Evolutionary conservation across 495 filamentous ascomycete species (phyloP), one percentile per base, ranked within the genome.

Genomic region (Collariella sp.): DNA sequence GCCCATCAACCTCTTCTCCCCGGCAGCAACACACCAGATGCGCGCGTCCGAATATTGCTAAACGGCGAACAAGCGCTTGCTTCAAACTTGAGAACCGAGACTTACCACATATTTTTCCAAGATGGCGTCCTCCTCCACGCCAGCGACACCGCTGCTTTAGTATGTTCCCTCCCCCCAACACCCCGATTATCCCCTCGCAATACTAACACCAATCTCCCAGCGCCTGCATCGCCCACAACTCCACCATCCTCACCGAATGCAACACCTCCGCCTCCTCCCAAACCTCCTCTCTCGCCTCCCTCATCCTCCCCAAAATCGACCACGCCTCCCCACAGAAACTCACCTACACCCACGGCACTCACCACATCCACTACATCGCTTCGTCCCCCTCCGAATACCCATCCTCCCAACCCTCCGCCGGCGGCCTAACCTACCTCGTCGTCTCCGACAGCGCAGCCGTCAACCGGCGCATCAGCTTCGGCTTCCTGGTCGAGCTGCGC

Each of bases 291-390:
- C 87, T 97, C 59, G 89, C 91, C 62, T 91, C 89, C 56, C 78
- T 96, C 61, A 89, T 97, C 73, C 89, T 98, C 56, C 93, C 93
- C 51, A 96, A 96, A 64, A 96, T 98, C 78, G 71, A 72, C 56
- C 93, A 98, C 70, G 67, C 76, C 51, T 72, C 79, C 31, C 79
- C 91, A 7, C 85, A 91, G 66, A 96, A 96, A 68, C 82, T 95
- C 34, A 97, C 91, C 57, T 96, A 91, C 76, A 94, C 88, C 23
- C 89, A 95, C 69, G 84, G 89, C 67, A 75, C 82, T 40, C 83
- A 95, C 67, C 89, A 91, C 74, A 89, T 97, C 70, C 90, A 97
- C 78, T 96, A 95, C 77, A 89, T 96, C 70, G 81, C 91, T 62
- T 85, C 88, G 64, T 83, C 91, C 1, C 82, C 90, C 20, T 84